Conservation (phyloP, 208 protist genomes). For the Kentomonas sorsogonicus region DNA sequence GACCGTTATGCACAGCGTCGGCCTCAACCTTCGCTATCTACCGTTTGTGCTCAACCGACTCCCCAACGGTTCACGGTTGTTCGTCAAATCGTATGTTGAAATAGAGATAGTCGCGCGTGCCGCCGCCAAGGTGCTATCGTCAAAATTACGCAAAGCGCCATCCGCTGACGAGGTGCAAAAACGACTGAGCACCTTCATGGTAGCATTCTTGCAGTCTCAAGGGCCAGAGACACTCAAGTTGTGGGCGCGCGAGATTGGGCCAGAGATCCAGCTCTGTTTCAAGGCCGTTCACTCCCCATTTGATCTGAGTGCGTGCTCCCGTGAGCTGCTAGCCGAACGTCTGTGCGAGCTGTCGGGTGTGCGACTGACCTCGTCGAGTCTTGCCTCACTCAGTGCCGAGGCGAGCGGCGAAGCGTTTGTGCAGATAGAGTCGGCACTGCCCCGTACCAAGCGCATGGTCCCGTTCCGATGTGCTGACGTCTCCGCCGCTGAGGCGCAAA, state of each 20-base stretch:
- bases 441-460: constrained; percentile 21
- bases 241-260: constrained; percentile 67
- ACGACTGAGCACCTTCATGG: constrained; percentile 35
- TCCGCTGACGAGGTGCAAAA: constrained; percentile 21
- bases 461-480: constrained; percentile 10
- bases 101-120: constrained; percentile 73
- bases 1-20: constrained; percentile 56
- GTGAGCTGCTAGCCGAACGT: constrained; percentile 49
- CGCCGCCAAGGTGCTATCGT: constrained; percentile 44
- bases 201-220: constrained; percentile 42
- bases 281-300: constrained; percentile 49
- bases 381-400: constrained; percentile 21
- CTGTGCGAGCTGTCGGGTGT: constrained; percentile 45
- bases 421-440: constrained; percentile 18
- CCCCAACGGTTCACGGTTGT: constrained; percentile 27
- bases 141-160: constrained; percentile 38
- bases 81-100: constrained; percentile 57
- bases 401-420: constrained; percentile 29
- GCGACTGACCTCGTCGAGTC: constrained; percentile 30
- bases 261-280: constrained; percentile 35
- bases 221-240: constrained; percentile 42
- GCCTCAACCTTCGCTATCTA: constrained; percentile 66
- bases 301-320: constrained; percentile 32
- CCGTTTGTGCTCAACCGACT: constrained; percentile 79
- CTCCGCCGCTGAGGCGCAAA: constrained; percentile 4